Percentiles rank a stretch among this genome's conserved stretches.
These are phyloP conservation scores for Saturnispora sanitii DNA, from an alignment of 805 yeast species.

Conservation along the genomic window DNA sequence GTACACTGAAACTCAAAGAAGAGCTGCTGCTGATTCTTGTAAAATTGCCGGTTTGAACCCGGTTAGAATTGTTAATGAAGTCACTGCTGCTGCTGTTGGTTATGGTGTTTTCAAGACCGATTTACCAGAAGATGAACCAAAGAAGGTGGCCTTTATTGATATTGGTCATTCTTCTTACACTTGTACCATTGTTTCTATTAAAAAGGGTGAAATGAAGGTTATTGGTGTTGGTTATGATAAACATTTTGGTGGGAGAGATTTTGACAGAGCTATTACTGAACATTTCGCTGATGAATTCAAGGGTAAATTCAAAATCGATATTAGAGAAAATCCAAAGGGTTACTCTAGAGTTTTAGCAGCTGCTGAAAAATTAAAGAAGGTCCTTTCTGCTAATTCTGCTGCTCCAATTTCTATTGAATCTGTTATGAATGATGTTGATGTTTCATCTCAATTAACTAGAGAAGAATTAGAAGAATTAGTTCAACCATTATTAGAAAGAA, in stretches of 20 bases:
- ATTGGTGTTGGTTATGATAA: constrained; percentile 89
- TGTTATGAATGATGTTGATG: constrained; percentile 95
- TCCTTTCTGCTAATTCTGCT: constrained; percentile 85
- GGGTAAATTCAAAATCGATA: constrained; percentile 86
- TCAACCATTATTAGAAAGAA: constrained; percentile 68
- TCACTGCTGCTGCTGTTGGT: constrained; percentile 97
- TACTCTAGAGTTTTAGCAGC: constrained; percentile 86
- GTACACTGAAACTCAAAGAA: constrained; percentile 95
- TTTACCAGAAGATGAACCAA: constrained; percentile 87
- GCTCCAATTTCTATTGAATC: constrained; percentile 96
- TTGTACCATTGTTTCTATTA: constrained; percentile 80
- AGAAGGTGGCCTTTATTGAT: constrained; percentile 87
- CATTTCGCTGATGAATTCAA: constrained; percentile 91
- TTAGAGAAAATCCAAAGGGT: constrained; percentile 87
- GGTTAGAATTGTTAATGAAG: constrained; percentile 94
- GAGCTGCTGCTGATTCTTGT: constrained; percentile 93
- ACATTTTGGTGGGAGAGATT: constrained; percentile 97
- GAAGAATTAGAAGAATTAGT: constrained; percentile 89
- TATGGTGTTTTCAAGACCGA: constrained; percentile 98
- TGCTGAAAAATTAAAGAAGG: constrained; percentile 90
- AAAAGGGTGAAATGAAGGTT: constrained; percentile 92
- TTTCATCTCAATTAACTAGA: constrained; percentile 78
- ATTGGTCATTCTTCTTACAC: constrained; percentile 96
- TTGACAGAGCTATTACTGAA: constrained; percentile 88
- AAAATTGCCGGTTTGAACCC: constrained; percentile 95